A percentile compares a stretch with the other conserved stretches of the same genome.
Conservation (phyloP, 1,284 basidiomycete genomes). For the Phylloporus gajari region DNA sequence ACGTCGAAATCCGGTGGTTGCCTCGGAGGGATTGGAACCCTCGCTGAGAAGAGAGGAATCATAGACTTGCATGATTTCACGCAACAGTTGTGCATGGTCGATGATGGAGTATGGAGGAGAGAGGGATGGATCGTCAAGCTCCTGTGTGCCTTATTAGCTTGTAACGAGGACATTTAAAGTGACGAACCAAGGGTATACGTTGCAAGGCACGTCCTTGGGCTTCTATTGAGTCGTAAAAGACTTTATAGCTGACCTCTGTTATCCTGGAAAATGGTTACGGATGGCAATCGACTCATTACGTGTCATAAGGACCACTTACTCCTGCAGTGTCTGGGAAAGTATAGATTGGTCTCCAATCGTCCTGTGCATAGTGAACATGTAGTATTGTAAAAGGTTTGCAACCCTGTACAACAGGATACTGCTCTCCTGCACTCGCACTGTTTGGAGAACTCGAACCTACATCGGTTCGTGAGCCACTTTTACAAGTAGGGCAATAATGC, state of each 20-base stretch:
- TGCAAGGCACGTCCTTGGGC: slow-evolving; percentile 81
- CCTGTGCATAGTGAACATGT: slow-evolving; percentile 89
- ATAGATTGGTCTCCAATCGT: slow-evolving; percentile 88
- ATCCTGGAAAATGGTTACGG: slow-evolving; percentile 60
- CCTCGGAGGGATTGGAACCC: slow-evolving; percentile 33
- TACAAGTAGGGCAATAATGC: not conserved
- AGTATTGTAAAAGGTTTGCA: slow-evolving; percentile 94
- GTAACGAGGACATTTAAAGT: not conserved
- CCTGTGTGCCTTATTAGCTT: slow-evolving; percentile 54
- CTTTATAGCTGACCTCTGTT: slow-evolving; percentile 80
- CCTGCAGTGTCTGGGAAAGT: slow-evolving; percentile 80
- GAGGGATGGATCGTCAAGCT: slow-evolving; percentile 79
- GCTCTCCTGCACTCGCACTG: slow-evolving; percentile 91
- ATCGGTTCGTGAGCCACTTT: slow-evolving; percentile 2
- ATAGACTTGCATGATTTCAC: slow-evolving; percentile 90
- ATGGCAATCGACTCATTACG: not conserved
- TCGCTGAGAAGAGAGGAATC: slow-evolving; percentile 80
- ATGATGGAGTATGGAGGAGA: slow-evolving; percentile 82
- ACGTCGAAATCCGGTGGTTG: slow-evolving; percentile 55
- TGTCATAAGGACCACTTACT: slow-evolving; percentile 62
- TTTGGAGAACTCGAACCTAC: slow-evolving; percentile 89
- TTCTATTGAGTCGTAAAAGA: slow-evolving; percentile 88
- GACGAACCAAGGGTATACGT: slow-evolving; percentile 75
- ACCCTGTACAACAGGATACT: slow-evolving; percentile 92
- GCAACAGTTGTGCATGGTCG: slow-evolving; percentile 84